A percentile compares a stretch with the other conserved stretches of the same genome.
phyloP scores from a whole-genome alignment of 805 yeast genomes.

The Wickerhamiella spandovensis region DNA sequence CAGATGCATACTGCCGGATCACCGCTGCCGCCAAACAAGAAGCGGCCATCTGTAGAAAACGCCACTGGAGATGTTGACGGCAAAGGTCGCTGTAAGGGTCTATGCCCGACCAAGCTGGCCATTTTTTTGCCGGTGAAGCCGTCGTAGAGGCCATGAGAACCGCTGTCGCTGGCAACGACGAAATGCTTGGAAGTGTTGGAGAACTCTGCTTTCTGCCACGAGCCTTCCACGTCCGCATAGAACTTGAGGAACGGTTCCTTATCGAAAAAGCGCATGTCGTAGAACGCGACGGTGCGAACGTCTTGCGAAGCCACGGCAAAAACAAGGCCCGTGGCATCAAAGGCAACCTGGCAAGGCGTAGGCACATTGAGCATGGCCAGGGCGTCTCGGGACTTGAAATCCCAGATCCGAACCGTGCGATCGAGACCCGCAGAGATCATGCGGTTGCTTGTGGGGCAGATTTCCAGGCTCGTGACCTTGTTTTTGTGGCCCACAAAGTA shows the following conservation, averaged over 20 bases:
- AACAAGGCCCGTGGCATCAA: conserved; percentile 75
- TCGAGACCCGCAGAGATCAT: conserved; percentile 62
- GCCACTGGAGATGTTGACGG: conserved; percentile 38
- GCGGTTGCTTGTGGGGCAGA: conserved; percentile 54
- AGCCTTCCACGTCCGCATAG: conserved; percentile 25
- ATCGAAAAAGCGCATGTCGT: conserved; percentile 46
- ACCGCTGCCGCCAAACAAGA: conserved; percentile 46
- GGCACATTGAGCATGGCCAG: conserved; percentile 48
- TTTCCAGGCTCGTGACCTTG: conserved; percentile 57
- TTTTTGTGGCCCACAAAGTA: conserved; percentile 82
- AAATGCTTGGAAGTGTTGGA: conserved; percentile 62
- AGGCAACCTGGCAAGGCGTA: conserved; percentile 45
- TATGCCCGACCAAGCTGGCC: conserved; percentile 36
- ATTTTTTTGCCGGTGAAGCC: conserved; percentile 49
- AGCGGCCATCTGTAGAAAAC: conserved; percentile 56
- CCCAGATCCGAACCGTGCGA: conserved; percentile 79
- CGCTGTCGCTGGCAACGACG: conserved; percentile 42
- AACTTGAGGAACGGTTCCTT: conserved; percentile 41
- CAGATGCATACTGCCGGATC: conserved; percentile 41
- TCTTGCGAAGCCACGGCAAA: conserved; percentile 51
- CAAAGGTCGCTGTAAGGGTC: conserved; percentile 30
- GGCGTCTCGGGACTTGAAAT: conserved; percentile 51
- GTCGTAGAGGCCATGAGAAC: conserved; percentile 50
- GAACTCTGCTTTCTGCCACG: conserved; percentile 60
- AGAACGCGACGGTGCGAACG: conserved; percentile 38